Percentiles rank a stretch among this genome's conserved stretches.
phyloP scores from a whole-genome alignment of 148 eudicot genomes.

The Rhododendron williamsianum region DNA sequence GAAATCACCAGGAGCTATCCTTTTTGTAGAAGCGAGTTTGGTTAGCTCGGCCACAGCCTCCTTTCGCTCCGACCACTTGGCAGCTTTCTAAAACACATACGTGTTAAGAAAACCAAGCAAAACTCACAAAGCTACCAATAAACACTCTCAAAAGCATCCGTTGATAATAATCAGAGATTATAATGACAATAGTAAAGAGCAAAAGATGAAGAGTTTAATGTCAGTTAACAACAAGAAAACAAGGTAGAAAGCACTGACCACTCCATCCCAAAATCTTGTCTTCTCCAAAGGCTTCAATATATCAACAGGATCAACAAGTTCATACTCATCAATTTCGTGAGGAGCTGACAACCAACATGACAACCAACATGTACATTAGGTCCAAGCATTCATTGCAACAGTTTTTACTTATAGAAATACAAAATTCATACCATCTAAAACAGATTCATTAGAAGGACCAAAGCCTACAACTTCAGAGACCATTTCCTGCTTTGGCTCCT shows the following conservation, averaged over 20 bases:
- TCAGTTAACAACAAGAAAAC: neutral
- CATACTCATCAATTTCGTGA: no score
- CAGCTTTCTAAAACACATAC: slow-evolving; percentile 64
- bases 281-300: slow-evolving; percentile 93
- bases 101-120: no score
- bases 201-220: neutral
- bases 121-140: neutral
- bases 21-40: slow-evolving; percentile 91
- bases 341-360: no score
- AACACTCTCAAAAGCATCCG: no score
- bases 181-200: neutral
- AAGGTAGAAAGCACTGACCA: slow-evolving; percentile 43
- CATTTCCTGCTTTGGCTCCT: no score
- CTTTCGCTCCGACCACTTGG: slow-evolving; percentile 97
- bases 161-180: neutral
- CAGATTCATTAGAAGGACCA: no score
- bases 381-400: no score
- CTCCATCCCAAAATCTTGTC: slow-evolving; percentile 96
- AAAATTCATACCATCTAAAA: no score
- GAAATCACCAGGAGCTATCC: slow-evolving; percentile 94
- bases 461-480: no score
- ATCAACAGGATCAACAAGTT: slow-evolving; percentile 93
- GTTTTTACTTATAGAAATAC: no score
- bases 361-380: no score
- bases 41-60: slow-evolving; percentile 94